Percentiles rank a stretch among this genome's conserved stretches.
phyloP scores from a whole-genome alignment of 1,284 basidiomycete genomes.

The Sporisorium reilianum region DNA sequence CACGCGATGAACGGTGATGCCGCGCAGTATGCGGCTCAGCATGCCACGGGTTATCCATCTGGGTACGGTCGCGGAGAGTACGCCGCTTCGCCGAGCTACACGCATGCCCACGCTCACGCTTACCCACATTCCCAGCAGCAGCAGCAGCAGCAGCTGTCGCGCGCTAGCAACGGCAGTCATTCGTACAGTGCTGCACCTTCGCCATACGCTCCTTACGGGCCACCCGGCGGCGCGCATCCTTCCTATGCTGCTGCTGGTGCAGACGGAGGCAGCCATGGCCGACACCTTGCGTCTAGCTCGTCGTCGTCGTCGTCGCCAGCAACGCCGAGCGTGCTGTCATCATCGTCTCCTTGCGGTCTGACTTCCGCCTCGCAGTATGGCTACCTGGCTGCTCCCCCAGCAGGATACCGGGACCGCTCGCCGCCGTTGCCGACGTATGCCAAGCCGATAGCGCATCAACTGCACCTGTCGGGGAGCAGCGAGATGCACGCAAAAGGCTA shows the following conservation, averaged over 20 bases:
- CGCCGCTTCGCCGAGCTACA: constrained; percentile 15
- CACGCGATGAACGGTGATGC: constrained; percentile 1
- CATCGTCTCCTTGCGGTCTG: constrained; percentile 5
- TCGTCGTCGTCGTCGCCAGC: constrained; percentile 2
- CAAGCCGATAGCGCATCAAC: constrained; percentile 25
- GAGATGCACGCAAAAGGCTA: constrained; percentile 2
- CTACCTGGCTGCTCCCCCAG: constrained; percentile 20
- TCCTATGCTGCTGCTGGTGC: constrained; percentile 4
- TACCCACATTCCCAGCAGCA: constrained; percentile 8
- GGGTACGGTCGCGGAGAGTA: constrained; percentile 9
- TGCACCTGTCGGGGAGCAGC: neutral
- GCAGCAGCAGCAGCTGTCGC: constrained; percentile 11
- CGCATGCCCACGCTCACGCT: neutral
- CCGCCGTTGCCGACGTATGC: constrained; percentile 38
- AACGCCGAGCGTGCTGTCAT: neutral
- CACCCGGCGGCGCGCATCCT: neutral
- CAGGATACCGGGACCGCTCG: constrained; percentile 16
- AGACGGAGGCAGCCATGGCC: neutral
- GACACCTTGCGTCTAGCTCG: neutral
- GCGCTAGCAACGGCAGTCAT: constrained; percentile 1
- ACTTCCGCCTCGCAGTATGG: constrained; percentile 25
- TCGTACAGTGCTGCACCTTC: neutral
- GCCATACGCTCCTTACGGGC: constrained; percentile 12
- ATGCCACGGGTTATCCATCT: neutral
- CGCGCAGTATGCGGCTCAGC: neutral